Conservation (phyloP, 345 rosid species). For the Arabidopsis arenosa region DNA sequence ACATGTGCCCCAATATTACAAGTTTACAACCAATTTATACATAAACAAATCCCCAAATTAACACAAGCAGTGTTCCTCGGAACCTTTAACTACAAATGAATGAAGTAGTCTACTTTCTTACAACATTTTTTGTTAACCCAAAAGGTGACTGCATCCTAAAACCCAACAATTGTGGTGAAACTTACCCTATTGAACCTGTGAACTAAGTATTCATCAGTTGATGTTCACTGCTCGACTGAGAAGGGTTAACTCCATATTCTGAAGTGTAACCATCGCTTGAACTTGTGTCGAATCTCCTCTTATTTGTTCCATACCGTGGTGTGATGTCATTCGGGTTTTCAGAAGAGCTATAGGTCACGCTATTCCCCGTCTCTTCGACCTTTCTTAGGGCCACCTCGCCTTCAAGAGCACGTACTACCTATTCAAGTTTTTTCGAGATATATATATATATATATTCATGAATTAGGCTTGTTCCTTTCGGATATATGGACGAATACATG, state of each 20-base stretch:
- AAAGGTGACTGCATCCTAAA: background rate
- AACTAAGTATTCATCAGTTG: slow-evolving; percentile 1
- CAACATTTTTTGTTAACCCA: background rate
- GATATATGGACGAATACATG: background rate
- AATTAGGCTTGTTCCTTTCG: background rate
- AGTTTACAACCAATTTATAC: slow-evolving; percentile 2
- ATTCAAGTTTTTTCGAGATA: slow-evolving; percentile 16
- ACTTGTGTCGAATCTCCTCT: slow-evolving; percentile 52
- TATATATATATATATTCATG: background rate
- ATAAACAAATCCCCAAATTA: background rate
- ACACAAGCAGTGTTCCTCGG: slow-evolving; percentile 27
- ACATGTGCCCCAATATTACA: background rate
- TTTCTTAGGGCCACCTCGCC: slow-evolving; percentile 62
- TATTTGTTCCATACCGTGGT: slow-evolving; percentile 37
- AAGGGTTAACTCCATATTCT: slow-evolving; percentile 63
- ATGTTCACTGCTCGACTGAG: slow-evolving; percentile 61
- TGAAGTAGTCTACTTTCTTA: slow-evolving; percentile 15
- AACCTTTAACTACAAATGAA: slow-evolving; percentile 31
- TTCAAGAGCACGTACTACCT: slow-evolving; percentile 74
- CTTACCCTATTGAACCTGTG: background rate
- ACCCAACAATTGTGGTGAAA: slow-evolving; percentile 4
- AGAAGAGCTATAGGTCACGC: slow-evolving; percentile 46
- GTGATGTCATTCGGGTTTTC: slow-evolving; percentile 53
- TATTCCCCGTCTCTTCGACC: slow-evolving; percentile 50
- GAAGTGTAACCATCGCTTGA: slow-evolving; percentile 53